A percentile compares a stretch with the other conserved stretches of the same genome.
Conservation (phyloP, 2,329 filamentous ascomycete species). For the Camptophora hylomeconis region DNA sequence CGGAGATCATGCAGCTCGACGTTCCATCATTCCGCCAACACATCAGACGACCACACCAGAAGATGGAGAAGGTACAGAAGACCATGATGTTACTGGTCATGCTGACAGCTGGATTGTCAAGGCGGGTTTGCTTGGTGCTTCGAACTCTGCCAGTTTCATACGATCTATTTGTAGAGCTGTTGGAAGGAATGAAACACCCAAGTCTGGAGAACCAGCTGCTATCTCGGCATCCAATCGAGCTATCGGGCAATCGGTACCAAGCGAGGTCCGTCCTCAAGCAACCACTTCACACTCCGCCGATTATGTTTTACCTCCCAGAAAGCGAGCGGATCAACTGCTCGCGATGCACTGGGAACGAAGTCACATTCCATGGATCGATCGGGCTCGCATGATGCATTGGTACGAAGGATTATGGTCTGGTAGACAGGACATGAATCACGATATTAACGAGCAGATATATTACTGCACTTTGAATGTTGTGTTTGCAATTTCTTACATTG, state of each 20-base stretch:
- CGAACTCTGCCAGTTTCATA: slow-evolving; percentile 2
- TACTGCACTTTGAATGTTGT: slow-evolving; percentile 35
- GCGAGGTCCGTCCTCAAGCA: background rate
- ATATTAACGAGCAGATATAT: slow-evolving; percentile 29
- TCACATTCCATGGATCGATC: slow-evolving; percentile 34
- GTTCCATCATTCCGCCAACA: no score
- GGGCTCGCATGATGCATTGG: slow-evolving; percentile 22
- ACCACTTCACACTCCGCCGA: slow-evolving; percentile 8
- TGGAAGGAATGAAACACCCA: no score
- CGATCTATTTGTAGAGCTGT: background rate
- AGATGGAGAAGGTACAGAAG: no score
- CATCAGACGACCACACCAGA: no score
- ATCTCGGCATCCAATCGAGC: background rate
- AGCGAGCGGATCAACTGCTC: slow-evolving; percentile 33
- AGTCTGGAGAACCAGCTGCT: no score
- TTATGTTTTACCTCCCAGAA: slow-evolving; percentile 33
- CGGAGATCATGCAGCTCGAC: no score
- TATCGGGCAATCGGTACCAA: slow-evolving; percentile 1
- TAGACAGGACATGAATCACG: slow-evolving; percentile 7
- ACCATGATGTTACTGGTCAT: no score
- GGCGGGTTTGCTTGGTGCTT: slow-evolving; percentile 1
- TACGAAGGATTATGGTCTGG: slow-evolving; percentile 29
- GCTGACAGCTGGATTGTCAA: slow-evolving; percentile 1
- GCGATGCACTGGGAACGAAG: slow-evolving; percentile 35
- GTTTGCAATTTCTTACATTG: slow-evolving; percentile 33